Conservation (phyloP, 169 alveolate genomes). For the Babesia gibsoni region DNA sequence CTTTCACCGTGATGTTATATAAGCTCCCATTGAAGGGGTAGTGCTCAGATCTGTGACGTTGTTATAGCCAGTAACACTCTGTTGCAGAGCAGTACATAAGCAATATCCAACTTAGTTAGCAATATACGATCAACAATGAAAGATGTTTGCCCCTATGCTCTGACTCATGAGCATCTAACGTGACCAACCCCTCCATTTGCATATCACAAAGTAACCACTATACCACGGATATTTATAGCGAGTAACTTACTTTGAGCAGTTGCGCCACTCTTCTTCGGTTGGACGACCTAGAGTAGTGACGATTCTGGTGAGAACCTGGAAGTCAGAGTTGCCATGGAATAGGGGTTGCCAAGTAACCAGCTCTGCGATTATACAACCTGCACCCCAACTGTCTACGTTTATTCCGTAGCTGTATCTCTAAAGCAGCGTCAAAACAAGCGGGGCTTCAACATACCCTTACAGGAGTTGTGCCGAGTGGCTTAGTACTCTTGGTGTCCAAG, state of each 20-base stretch:
- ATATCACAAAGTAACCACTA: too few relatives aligned
- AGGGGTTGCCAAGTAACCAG: constrained; percentile 83
- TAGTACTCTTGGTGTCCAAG: background rate
- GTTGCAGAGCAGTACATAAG: too few relatives aligned
- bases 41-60: constrained; percentile 56
- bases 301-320: constrained; percentile 76
- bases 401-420: constrained; percentile 73
- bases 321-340: constrained; percentile 85
- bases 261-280: constrained; percentile 80
- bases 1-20: constrained; percentile 56
- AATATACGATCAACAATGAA: too few relatives aligned
- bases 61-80: too few relatives aligned
- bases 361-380: constrained; percentile 87
- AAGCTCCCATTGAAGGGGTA: constrained; percentile 74
- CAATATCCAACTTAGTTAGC: too few relatives aligned
- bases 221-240: too few relatives aligned
- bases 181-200: too few relatives aligned
- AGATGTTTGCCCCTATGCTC: too few relatives aligned
- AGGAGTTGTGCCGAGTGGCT: background rate
- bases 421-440: background rate
- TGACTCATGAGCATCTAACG: too few relatives aligned
- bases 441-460: constrained; percentile 20
- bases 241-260: constrained; percentile 73
- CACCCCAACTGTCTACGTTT: constrained; percentile 85
- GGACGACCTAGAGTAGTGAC: constrained; percentile 82